Conservation (phyloP, 2,329 filamentous ascomycete species). For the Elsinoe necatrix region DNA sequence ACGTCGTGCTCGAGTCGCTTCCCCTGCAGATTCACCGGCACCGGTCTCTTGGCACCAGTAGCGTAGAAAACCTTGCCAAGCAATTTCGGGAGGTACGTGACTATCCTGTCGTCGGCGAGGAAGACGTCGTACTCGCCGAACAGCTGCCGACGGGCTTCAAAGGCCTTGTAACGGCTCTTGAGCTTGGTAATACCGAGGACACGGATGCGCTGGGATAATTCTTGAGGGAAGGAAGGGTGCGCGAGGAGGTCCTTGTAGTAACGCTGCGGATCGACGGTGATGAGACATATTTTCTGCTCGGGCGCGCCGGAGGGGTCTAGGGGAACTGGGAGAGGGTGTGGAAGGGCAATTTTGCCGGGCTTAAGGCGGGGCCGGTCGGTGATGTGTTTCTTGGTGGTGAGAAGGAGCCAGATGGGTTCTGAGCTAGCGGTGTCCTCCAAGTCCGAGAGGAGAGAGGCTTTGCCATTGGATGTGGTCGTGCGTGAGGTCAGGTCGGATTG, state of each 20-base stretch:
- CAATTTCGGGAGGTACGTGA: constrained; percentile 60
- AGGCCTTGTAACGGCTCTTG: constrained; percentile 81
- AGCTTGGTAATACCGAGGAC: constrained; percentile 79
- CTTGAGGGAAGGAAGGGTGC: constrained; percentile 50
- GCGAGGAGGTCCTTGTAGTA: constrained; percentile 83
- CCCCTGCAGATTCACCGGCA: constrained; percentile 67
- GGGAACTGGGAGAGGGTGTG: constrained; percentile 48
- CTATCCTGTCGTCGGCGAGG: constrained; percentile 80
- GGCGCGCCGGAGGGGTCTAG: constrained; percentile 24
- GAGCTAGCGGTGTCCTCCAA: constrained; percentile 42
- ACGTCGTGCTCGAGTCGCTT: constrained; percentile 39
- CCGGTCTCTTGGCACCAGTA: constrained; percentile 69
- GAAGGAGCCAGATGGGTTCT: constrained; percentile 50
- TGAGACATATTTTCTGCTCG: constrained; percentile 66
- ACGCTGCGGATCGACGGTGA: constrained; percentile 74
- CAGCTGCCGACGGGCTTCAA: constrained; percentile 77
- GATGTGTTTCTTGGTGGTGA: constrained; percentile 59
- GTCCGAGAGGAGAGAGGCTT: constrained; percentile 47
- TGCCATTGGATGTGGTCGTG: constrained; percentile 40
- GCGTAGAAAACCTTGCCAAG: constrained; percentile 94
- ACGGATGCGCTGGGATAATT: constrained; percentile 42
- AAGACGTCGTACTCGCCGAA: constrained; percentile 85
- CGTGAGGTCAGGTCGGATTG: constrained; percentile 35
- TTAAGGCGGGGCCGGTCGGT: constrained; percentile 70
- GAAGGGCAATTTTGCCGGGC: constrained; percentile 61